Evolutionary conservation across 2,329 filamentous ascomycete species (phyloP).

Genomic region (Alternaria gaisen): DNA sequence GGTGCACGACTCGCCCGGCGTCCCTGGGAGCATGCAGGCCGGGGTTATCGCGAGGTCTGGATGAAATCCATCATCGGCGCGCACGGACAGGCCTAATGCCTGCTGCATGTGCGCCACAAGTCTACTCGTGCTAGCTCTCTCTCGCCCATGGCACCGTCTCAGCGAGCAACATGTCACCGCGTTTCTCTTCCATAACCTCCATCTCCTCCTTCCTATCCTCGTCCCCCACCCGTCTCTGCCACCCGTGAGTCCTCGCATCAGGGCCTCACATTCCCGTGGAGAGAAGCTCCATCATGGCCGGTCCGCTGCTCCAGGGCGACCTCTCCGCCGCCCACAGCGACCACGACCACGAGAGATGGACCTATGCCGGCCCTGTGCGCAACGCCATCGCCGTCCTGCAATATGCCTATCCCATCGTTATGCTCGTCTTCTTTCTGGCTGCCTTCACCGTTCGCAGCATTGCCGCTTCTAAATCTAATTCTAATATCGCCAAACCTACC

Average conservation of each 20-base stretch:
- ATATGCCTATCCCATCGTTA: constrained; percentile 69
- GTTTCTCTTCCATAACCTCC: constrained; percentile 19
- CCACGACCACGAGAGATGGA: constrained; percentile 28
- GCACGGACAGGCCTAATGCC: constrained; percentile 13
- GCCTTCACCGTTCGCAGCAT: constrained; percentile 71
- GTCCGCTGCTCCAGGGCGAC: constrained; percentile 19
- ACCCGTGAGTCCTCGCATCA: constrained; percentile 17
- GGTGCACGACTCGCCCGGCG: constrained; percentile 12
- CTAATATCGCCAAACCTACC: constrained; percentile 56
- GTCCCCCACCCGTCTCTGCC: constrained; percentile 14
- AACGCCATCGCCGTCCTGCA: constrained; percentile 54
- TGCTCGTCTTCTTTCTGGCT: constrained; percentile 70
- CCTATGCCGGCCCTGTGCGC: constrained; percentile 30
- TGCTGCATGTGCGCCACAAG: constrained; percentile 20
- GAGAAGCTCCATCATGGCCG: constrained; percentile 33
- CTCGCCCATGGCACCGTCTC: constrained; percentile 12
- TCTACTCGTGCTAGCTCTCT: constrained; percentile 14
- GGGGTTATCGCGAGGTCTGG: constrained; percentile 8
- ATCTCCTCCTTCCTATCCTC: constrained; percentile 8
- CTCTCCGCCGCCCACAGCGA: constrained; percentile 10
- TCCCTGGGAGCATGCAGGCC: constrained; percentile 9
- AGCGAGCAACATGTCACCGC: constrained; percentile 20
- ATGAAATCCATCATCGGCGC: constrained; percentile 15
- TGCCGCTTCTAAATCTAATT: constrained; percentile 57
- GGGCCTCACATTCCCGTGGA: constrained; percentile 20